Percentiles rank a stretch among this genome's conserved stretches.
These are phyloP conservation scores for Daldinia childiae DNA, from an alignment of 495 filamentous ascomycete species.

Conservation along the genomic window DNA sequence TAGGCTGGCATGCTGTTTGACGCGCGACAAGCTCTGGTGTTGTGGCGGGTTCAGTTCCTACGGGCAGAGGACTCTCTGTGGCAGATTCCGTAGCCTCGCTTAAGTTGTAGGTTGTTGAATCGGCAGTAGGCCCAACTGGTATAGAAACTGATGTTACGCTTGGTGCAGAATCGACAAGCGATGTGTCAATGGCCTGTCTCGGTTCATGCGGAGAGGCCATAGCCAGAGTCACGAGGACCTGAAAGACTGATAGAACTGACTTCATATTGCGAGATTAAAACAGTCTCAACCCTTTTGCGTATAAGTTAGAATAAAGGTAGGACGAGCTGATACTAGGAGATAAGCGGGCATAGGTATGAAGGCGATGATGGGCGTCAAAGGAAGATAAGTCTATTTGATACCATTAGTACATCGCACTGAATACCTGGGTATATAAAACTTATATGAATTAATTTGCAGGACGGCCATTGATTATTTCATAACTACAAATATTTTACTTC, in stretches of 20 bases:
- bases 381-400: background rate
- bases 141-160: conserved; percentile 23
- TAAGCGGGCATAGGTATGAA: background rate
- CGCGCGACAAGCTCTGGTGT: conserved; percentile 11
- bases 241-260: conserved; percentile 9
- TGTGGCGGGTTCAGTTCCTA: conserved; percentile 22
- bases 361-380: background rate
- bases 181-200: conserved; percentile 39
- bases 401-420: background rate
- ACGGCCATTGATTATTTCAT: background rate
- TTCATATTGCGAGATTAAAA: conserved; percentile 22
- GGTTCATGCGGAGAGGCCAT: conserved; percentile 30
- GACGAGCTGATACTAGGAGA: background rate
- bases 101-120: conserved; percentile 33
- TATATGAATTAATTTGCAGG: background rate
- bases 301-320: background rate
- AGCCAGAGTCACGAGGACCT: conserved; percentile 21
- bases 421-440: too few species aligned
- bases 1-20: conserved; percentile 36
- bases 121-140: conserved; percentile 29
- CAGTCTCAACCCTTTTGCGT: background rate
- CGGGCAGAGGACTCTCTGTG: conserved; percentile 33
- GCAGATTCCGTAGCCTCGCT: conserved; percentile 36
- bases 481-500: background rate
- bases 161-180: conserved; percentile 26